Evolutionary conservation across 352 stramenopile species (phyloP), one percentile per base, ranked within the genome.

Genomic region (Pythium dissotocum): DNA sequence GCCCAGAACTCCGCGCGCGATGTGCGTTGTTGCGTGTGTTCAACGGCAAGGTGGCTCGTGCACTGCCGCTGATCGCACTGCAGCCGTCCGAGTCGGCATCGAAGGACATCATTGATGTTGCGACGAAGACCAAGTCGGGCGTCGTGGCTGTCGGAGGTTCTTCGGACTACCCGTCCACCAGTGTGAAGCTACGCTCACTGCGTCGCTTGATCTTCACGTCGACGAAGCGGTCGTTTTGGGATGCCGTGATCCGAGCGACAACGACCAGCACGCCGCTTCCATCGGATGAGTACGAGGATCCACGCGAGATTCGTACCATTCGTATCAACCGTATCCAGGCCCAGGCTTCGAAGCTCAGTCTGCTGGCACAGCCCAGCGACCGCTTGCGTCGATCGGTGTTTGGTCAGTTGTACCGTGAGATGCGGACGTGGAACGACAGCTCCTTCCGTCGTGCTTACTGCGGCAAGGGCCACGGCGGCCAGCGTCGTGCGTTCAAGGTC

Each of bases 401-500:
- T 80, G 97, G 97, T 0, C 98, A 99, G 69, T 78, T 99, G 6
- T 98, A 99, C 58, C 90, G 89, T 42, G 95, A 99, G 82, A 98
- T 98, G 81, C 85, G 90, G 24, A 89, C 82, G 12, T 99, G 97
- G 97, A 97, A 88, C 68, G 85, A 95, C 71, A 96, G 90, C 51
- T 97, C 94, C 32, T 97, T 99, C 63, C 90, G 98, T 10, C 88
- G 97, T 46, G 89, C 95, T 24, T 99, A 99, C 77, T 96, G 98
- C 52, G 97, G 97, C 38, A 99, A 99, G 67, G 97, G 97, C 49
- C 97, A 99, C 64, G 97, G 96, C 33, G 96, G 97, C 6, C 98
- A 99, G 77, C 93, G 97, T 51, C 87, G 98, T 56, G 96, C 96
- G 55, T 99, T 99, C 74, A 99, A 99, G 77, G 97, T 99, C n/a